Evolutionary conservation across 352 stramenopile genomes (phyloP), one percentile per base, ranked within the genome.

Genomic region (Globisporangium orthogonon): DNA sequence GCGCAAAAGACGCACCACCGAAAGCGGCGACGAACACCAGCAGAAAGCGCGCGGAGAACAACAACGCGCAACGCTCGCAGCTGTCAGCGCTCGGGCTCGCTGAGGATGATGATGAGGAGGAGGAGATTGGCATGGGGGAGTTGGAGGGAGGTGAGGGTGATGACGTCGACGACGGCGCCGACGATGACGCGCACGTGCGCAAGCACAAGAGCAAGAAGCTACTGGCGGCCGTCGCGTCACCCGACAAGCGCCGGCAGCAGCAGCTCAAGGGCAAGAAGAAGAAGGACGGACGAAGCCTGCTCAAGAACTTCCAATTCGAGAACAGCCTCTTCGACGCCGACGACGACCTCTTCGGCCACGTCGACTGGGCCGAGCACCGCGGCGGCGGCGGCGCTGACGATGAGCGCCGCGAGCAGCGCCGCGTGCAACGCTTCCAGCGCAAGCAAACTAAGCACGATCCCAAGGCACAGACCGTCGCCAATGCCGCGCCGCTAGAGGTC

Each of bases 301-400:
- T 92, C 30, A 73, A 91, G 67, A 87, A 86, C 47, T 91, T 94
- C 66, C 81, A 88, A 65, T 92, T 93, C 50, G 85, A 94, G 61
- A 89, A 92, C 70, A 91, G 78, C 58, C 77, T 94, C 17, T 94
- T 94, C 45, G 81, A 86, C 61, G 67, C 65, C 13, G 70, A 80
- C 18, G 63, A 71, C 35, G 74, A 86, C 49, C 60, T 92, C 35
- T 94, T 94, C 62, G 71, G 74, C 7, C 74, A 94, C 51, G 71
- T 94, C 7, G 72, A 91, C 47, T 94, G 84, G 84, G 72, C 86
- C 14, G 75, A 76, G 10, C 67, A 70, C 39, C 57, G 57, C 3
- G 18, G 37, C 18, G 39, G 30, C 23, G 31, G n/a, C n/a, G n/a
- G 30, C 7, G 64, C 56, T 18, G 67, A 81, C 45, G 61, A 58